Evolutionary conservation across 2,329 filamentous ascomycete species (phyloP).

Genomic region (Colletotrichum cuscutae): DNA sequence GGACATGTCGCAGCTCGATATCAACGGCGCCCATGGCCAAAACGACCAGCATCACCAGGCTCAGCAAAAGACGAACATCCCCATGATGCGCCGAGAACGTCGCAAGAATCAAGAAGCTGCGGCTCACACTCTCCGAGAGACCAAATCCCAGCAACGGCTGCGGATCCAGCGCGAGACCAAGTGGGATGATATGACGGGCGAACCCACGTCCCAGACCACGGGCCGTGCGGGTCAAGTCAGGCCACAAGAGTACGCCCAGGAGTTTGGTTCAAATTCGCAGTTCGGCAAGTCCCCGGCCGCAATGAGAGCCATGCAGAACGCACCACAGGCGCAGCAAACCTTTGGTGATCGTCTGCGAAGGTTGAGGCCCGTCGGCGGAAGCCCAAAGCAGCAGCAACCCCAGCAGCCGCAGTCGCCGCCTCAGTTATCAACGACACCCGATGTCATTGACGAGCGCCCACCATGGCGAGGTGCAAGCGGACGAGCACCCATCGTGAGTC

Average conservation of each 20-base stretch:
- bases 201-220: slow-evolving; percentile 66
- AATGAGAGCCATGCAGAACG: slow-evolving; percentile 37
- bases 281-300: slow-evolving; percentile 35
- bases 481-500: slow-evolving; percentile 70
- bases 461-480: slow-evolving; percentile 81
- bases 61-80: slow-evolving; percentile 56
- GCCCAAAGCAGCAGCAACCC: slow-evolving; percentile 18
- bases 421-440: slow-evolving; percentile 33
- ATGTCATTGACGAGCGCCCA: slow-evolving; percentile 56
- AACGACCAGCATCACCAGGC: slow-evolving; percentile 33
- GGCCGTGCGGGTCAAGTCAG: slow-evolving; percentile 67
- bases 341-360: slow-evolving; percentile 59
- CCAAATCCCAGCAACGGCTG: slow-evolving; percentile 50
- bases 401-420: slow-evolving; percentile 35
- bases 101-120: slow-evolving; percentile 55
- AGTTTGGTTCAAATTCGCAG: slow-evolving; percentile 43
- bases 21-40: background rate
- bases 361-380: slow-evolving; percentile 45
- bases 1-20: slow-evolving; percentile 46
- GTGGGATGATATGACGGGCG: slow-evolving; percentile 76
- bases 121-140: slow-evolving; percentile 47
- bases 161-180: slow-evolving; percentile 51
- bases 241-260: slow-evolving; percentile 60
- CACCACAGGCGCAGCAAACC: slow-evolving; percentile 40
- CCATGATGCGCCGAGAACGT: slow-evolving; percentile 62